A percentile compares a stretch with the other conserved stretches of the same genome.
These are phyloP conservation scores for Thalassiosira sp. DNA, from an alignment of 352 stramenopile species.

Conservation along the genomic window DNA sequence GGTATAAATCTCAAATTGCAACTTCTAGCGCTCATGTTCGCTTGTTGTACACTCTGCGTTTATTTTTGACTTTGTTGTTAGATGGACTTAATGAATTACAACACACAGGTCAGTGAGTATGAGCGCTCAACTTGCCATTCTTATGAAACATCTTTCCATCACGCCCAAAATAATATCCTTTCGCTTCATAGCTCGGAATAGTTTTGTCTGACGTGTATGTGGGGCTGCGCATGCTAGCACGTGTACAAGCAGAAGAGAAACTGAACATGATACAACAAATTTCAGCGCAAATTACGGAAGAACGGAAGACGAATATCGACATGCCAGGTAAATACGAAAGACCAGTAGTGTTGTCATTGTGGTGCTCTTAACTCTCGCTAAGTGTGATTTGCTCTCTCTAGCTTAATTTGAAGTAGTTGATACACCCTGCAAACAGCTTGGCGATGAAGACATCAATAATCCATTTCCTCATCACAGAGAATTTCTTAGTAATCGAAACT, in stretches of 20 bases:
- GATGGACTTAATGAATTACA: slow-evolving; percentile 16
- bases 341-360: neutral
- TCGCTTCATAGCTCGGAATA: neutral
- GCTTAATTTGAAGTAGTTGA: neutral
- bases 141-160: neutral
- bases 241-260: slow-evolving; percentile 7
- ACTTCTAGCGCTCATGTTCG: neutral
- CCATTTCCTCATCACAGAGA: neutral
- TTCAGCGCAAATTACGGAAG: neutral
- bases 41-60: neutral
- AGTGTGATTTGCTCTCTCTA: neutral
- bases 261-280: neutral
- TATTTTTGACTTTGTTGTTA: neutral
- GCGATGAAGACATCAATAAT: neutral
- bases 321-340: neutral
- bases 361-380: neutral
- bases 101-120: slow-evolving; percentile 6
- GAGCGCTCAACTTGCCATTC: neutral
- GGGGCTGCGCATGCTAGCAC: neutral
- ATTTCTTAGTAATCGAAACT: neutral
- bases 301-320: neutral
- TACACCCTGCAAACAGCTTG: neutral
- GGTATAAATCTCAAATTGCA: neutral
- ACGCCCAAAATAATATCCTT: neutral
- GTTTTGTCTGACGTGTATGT: slow-evolving; percentile 25